Base-by-base conservation (phyloP, 148 eudicot species). In the Arbutus unedo region DNA sequence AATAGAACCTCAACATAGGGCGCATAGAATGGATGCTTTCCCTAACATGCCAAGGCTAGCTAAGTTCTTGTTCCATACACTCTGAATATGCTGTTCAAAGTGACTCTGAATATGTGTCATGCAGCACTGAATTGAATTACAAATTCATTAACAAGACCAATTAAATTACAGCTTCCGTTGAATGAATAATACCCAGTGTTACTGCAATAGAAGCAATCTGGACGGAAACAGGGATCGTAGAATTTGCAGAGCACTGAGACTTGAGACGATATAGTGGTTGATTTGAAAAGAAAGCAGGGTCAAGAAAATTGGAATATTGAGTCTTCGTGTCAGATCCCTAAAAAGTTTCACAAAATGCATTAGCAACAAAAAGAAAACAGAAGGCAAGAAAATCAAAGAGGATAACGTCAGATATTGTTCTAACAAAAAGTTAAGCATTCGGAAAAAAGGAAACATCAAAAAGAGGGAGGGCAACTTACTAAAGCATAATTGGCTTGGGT, bases 321-420 rank as follows among this genome's bases (percentile, higher is more conserved):
- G 97, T 85, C 82, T 50, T 15, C 75, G 98, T 87, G 41, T 84
- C 90, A 56, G 98, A 88, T 54, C 99, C 99, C 99, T 96, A 93
- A 79, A 82, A 78, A 77, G 66, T 38, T 82, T 80, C 55, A 77
- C 84, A 59, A n/a, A 76, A 56, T 78, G 60, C 23, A 74, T 74
- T 43, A 81, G 77, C 50, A 81, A 62, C 53, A 74, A 38, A 71
- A 23, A 2, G 0, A 19, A 15, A 10, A 64, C 38, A 41, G 59
- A 43, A 55, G 19, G 23, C 19, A 82, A 48, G 23, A 79, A 81
- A 55, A 44, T 0, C 16, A n/a, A 57, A 19, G 25, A 31, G 10
- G 68, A 82, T 79, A 71, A 21, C 21, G 51, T 55, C 2, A 14
- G 78, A 44, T 21, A 57, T 59, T 31, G 23, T 15, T 56, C 57